These are phyloP conservation scores for Termitomyces bulborhizus DNA, from an alignment of 768 basidiomycete genomes.

Conservation along the genomic window DNA sequence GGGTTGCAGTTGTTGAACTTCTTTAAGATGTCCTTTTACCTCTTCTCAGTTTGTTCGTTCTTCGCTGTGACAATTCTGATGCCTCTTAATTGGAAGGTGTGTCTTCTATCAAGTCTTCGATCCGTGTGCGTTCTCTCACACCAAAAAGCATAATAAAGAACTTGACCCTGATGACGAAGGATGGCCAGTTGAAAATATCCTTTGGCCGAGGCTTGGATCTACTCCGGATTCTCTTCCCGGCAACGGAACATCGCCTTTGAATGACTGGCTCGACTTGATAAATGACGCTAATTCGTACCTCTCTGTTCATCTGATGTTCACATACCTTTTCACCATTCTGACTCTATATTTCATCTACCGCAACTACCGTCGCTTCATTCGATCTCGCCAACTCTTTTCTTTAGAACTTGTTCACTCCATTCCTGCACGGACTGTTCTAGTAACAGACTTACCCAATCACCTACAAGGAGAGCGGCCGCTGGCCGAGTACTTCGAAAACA, in stretches of 20 bases:
- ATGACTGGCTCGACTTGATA: constrained; percentile 83
- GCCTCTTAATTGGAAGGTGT: constrained; percentile 90
- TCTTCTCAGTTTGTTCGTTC: constrained; percentile 83
- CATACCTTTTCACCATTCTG: constrained; percentile 87
- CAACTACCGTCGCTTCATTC: constrained; percentile 86
- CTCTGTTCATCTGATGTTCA: constrained; percentile 85
- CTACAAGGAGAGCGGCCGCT: constrained; percentile 80
- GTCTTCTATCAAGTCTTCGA: constrained; percentile 17
- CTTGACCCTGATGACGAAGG: constrained; percentile 47
- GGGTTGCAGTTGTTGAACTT: constrained; percentile 76
- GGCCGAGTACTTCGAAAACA: constrained; percentile 90
- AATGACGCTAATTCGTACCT: constrained; percentile 88
- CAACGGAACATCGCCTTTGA: constrained; percentile 31
- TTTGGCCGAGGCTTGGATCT: constrained; percentile 37
- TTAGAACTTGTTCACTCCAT: constrained; percentile 94
- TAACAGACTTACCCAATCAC: constrained; percentile 79
- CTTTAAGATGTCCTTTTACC: constrained; percentile 90
- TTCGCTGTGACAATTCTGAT: constrained; percentile 84
- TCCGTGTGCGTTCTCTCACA: constrained; percentile 1
- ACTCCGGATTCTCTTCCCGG: constrained; percentile 14
- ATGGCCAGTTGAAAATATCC: constrained; percentile 34
- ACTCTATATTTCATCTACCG: constrained; percentile 82
- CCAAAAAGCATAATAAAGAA: constrained; percentile 61
- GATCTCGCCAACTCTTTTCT: constrained; percentile 88
- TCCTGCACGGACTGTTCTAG: constrained; percentile 87